Evolutionary conservation across 345 rosid species (phyloP).

Genomic region (Dipteronia sinensis): DNA sequence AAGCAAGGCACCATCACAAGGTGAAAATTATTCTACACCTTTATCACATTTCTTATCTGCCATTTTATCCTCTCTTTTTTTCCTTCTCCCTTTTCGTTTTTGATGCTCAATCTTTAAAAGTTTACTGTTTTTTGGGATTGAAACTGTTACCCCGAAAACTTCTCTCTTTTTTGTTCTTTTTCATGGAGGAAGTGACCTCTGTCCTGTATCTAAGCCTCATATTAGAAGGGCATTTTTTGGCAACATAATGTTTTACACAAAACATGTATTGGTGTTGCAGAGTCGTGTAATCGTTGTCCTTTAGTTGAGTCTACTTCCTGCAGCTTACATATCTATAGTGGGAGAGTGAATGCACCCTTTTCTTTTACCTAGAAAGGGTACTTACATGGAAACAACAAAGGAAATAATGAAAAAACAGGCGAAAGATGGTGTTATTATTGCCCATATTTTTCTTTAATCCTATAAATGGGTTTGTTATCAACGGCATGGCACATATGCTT

Average conservation of each 20-base stretch:
- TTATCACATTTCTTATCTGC: neutral
- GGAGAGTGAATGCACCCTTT: too few relatives aligned
- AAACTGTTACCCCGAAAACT: neutral
- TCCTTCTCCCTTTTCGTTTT: neutral
- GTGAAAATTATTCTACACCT: constrained; percentile 34
- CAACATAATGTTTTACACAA: neutral
- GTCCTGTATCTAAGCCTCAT: neutral
- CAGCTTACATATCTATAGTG: neutral
- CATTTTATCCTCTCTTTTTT: neutral
- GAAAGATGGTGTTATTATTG: too few relatives aligned
- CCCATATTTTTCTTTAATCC: too few relatives aligned
- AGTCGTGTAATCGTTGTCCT: neutral
- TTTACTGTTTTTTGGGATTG: neutral
- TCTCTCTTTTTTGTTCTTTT: neutral
- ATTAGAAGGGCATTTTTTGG: neutral
- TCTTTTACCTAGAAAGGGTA: too few relatives aligned
- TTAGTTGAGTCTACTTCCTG: neutral
- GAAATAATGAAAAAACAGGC: too few relatives aligned
- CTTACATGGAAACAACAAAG: too few relatives aligned
- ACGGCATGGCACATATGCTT: too few relatives aligned
- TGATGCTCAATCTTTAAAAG: neutral
- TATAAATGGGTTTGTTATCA: too few relatives aligned
- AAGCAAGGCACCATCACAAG: constrained; percentile 62
- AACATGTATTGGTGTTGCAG: neutral
- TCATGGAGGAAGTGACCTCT: neutral